Evolutionary conservation across 345 rosid genomes (phyloP).

Genomic region (Jatropha curcas): DNA sequence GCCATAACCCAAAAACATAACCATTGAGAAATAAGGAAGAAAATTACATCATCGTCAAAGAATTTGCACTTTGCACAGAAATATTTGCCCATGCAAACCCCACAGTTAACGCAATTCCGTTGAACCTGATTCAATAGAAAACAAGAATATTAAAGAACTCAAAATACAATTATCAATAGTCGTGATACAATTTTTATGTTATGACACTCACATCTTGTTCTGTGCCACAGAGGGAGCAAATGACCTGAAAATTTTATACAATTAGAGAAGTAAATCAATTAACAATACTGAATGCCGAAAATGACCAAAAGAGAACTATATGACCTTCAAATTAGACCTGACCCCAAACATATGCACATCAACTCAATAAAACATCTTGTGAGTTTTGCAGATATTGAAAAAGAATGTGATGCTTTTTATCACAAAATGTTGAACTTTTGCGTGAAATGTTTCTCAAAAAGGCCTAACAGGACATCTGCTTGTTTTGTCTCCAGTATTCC

Average conservation of each 20-base stretch:
- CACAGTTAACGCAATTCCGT: conserved; percentile 58
- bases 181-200: neutral
- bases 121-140: conserved; percentile 45
- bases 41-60: conserved; percentile 73
- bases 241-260: conserved; percentile 40
- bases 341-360: neutral
- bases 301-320: neutral
- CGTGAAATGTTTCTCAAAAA: neutral
- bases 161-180: too few relatives aligned
- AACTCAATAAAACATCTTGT: neutral
- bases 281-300: neutral
- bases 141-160: neutral
- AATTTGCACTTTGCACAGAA: conserved; percentile 68
- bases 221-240: conserved; percentile 65
- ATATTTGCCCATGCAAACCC: conserved; percentile 83
- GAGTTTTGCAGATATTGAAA: neutral
- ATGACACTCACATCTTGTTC: conserved; percentile 67
- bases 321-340: neutral
- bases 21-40: neutral
- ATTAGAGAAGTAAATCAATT: neutral
- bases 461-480: neutral
- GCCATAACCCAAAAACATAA: neutral
- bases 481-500: neutral
- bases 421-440: neutral
- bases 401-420: conserved; percentile 1